A percentile compares a stretch with the other conserved stretches of the same genome.
Evolutionary conservation across 179 eudicot genomes (phyloP).

Genomic region (Beta corolliflora): DNA sequence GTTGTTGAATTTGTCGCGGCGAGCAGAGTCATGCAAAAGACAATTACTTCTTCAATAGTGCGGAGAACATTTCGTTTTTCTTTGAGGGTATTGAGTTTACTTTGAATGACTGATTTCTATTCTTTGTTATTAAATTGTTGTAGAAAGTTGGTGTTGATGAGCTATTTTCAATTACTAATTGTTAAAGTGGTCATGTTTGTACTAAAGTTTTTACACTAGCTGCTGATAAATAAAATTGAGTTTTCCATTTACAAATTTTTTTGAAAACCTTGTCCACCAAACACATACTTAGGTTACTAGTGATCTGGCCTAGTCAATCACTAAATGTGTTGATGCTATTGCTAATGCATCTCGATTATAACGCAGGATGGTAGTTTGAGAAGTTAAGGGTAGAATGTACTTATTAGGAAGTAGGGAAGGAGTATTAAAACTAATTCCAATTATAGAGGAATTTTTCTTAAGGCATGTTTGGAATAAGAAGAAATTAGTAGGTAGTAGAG

Average conservation of each 20-base stretch:
- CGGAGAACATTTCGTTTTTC: conserved; percentile 89
- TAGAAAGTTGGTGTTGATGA: not conserved
- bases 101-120: too few relatives aligned
- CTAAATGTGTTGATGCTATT: not conserved
- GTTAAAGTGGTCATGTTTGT: not conserved
- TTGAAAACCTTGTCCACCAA: too few relatives aligned
- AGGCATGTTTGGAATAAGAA: not conserved
- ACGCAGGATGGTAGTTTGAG: not conserved
- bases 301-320: not conserved
- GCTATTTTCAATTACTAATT: not conserved
- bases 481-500: not conserved
- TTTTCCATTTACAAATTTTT: too few relatives aligned
- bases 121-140: not conserved
- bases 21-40: conserved; percentile 62
- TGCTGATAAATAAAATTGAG: too few relatives aligned
- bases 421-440: not conserved
- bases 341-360: not conserved
- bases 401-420: not conserved
- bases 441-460: not conserved
- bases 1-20: not conserved
- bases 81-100: conserved; percentile 68
- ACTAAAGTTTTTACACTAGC: too few relatives aligned
- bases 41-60: conserved; percentile 88
- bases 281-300: not conserved
- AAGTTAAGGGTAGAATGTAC: not conserved